Evolutionary conservation across 805 yeast genomes (phyloP).

Genomic region (Ogataea pignaliae): DNA sequence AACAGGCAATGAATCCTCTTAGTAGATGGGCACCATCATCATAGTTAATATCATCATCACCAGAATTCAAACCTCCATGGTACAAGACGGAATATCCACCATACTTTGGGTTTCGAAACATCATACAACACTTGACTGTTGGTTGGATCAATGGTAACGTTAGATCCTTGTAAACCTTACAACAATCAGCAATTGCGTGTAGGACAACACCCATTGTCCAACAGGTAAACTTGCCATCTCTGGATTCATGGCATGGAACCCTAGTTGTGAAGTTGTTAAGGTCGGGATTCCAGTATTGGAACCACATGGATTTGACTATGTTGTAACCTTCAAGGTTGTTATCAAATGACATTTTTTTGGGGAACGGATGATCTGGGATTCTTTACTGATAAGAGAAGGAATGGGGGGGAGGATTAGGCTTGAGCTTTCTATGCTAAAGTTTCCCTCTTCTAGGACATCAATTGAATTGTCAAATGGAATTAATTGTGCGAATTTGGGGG

Average conservation of each 20-base stretch:
- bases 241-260: slow-evolving; percentile 39
- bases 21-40: slow-evolving; percentile 79
- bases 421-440: no score
- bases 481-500: no score
- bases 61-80: slow-evolving; percentile 45
- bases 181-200: slow-evolving; percentile 65
- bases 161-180: slow-evolving; percentile 48
- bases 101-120: slow-evolving; percentile 45
- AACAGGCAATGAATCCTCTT: slow-evolving; percentile 58
- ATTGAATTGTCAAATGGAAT: no score
- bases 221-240: slow-evolving; percentile 51
- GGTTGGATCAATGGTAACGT: slow-evolving; percentile 50
- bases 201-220: slow-evolving; percentile 67
- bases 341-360: slow-evolving; percentile 23
- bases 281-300: slow-evolving; percentile 35
- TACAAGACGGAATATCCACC: slow-evolving; percentile 64
- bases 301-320: slow-evolving; percentile 39
- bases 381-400: no score
- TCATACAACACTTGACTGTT: slow-evolving; percentile 43
- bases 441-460: no score
- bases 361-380: neutral
- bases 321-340: slow-evolving; percentile 34
- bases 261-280: slow-evolving; percentile 36
- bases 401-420: no score
- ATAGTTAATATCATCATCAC: slow-evolving; percentile 60